Evolutionary conservation across 129 eudicot genomes (phyloP).

Genomic region (Smallanthus sonchifolius): DNA sequence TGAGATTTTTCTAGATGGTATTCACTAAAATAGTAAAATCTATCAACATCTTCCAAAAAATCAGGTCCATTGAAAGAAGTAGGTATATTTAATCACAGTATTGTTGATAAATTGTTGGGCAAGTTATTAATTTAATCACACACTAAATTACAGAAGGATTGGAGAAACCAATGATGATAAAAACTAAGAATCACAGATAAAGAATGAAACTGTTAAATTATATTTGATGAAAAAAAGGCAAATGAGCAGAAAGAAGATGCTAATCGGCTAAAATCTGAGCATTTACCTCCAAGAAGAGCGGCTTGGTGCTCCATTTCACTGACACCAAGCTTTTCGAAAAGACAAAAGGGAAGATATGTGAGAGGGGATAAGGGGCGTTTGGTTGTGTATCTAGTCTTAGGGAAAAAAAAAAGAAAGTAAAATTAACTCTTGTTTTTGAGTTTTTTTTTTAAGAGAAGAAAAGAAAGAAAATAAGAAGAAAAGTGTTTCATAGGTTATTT

Average conservation of each 20-base stretch:
- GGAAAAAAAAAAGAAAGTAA: too few relatives aligned
- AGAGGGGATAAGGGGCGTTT: not conserved
- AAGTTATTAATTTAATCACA: not conserved
- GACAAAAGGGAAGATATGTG: not conserved
- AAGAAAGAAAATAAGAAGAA: too few relatives aligned
- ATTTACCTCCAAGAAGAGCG: constrained; percentile 11
- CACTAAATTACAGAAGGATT: not conserved
- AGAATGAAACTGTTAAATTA: not conserved
- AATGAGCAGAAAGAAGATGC: not conserved
- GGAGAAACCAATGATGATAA: not conserved
- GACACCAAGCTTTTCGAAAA: not conserved
- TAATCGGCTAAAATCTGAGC: constrained; percentile 7
- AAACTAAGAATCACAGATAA: not conserved
- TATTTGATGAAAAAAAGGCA: not conserved
- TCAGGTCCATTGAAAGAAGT: not conserved
- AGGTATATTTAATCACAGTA: not conserved
- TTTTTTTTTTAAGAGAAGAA: too few relatives aligned
- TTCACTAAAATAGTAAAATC: not conserved
- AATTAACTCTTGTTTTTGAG: too few relatives aligned
- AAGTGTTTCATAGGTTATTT: too few relatives aligned
- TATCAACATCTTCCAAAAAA: not conserved
- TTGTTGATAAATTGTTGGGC: not conserved
- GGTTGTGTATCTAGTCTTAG: not conserved
- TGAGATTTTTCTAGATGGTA: not conserved
- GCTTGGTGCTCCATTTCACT: constrained; percentile 12